Evolutionary conservation across 306 rosid genomes (phyloP), one percentile per base, ranked within the genome.

Genomic region (Vachellia collinsii): DNA sequence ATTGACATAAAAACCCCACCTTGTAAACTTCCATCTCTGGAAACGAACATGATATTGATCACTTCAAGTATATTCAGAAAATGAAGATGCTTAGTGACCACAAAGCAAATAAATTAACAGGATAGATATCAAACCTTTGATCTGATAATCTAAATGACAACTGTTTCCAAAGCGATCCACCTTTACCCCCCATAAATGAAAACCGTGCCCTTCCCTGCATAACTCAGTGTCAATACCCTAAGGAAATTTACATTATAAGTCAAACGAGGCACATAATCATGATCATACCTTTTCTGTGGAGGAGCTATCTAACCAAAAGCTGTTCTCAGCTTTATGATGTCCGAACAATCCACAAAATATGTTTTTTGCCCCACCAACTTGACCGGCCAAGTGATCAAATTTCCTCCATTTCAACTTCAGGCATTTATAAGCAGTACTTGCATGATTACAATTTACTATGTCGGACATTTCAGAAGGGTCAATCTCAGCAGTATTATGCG

Each of bases 271-370:
- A 76, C 56, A 41, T 66, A 74, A 76, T 41, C 77, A 79, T 39
- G 47, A 82, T 65, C 68, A 56, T 86, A 96, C 99, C 97, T 93
- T 89, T 82, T 96, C 99, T 59, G 85, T 87, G 48, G 99, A 93
- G 81, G 99, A 93, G 78, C 99, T 96, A 80, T 96, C 99, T 89
- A 96, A 86, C 99, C 99, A 96, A 86, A 96, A 96, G 80, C 97
- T 92, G 83, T 89, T 89, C 80, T 92, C 92, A 79, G 98, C 88
- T 68, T 44, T 70, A 20, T 89, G 85, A 76, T 83, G 90, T 83
- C 98, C 98, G 87, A 89, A 93, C 88, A 96, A 82, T 69, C 79
- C 81, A 79, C 85, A 84, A 87, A 96, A 96, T 82, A 96, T 92
- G 80, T 84, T 86, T 84, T 77, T 84, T 56, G 97, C 91, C 59